phyloP scores from a whole-genome alignment of 805 yeast genomes.

The Starmerella roubikii region DNA sequence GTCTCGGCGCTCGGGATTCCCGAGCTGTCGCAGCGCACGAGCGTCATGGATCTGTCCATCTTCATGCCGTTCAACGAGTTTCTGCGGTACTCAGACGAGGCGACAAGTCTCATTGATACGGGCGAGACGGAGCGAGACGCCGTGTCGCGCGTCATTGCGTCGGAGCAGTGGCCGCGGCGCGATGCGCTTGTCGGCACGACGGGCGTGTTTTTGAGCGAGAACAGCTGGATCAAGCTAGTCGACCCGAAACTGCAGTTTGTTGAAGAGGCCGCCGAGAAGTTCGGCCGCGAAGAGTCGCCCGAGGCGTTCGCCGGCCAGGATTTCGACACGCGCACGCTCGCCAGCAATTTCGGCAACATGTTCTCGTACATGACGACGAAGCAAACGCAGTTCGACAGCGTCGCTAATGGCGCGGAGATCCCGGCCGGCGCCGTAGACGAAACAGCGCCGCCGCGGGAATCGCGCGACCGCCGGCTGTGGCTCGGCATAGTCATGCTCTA shows the following conservation, averaged over 20 bases:
- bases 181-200: slow-evolving; percentile 30
- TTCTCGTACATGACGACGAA: slow-evolving; percentile 21
- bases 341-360: slow-evolving; percentile 29
- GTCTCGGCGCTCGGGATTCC: slow-evolving; percentile 31
- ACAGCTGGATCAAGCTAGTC: slow-evolving; percentile 30
- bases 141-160: slow-evolving; percentile 22
- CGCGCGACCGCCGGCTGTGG: slow-evolving; percentile 28
- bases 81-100: slow-evolving; percentile 19
- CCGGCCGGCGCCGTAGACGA: slow-evolving; percentile 24
- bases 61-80: slow-evolving; percentile 31
- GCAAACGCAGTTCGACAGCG: slow-evolving; percentile 6
- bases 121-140: slow-evolving; percentile 24
- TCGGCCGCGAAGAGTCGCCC: slow-evolving; percentile 8
- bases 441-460: slow-evolving; percentile 20
- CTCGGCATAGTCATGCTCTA: slow-evolving; percentile 27
- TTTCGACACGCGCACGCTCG: slow-evolving; percentile 24
- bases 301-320: slow-evolving; percentile 23
- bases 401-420: slow-evolving; percentile 16
- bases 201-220: slow-evolving; percentile 31
- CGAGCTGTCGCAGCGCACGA: slow-evolving; percentile 30
- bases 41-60: slow-evolving; percentile 27
- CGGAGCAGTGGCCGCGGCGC: slow-evolving; percentile 27
- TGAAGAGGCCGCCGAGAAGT: slow-evolving; percentile 24
- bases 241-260: slow-evolving; percentile 28
- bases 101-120: not conserved